Percentiles rank a stretch among this genome's conserved stretches.
phyloP scores from a whole-genome alignment of 1,139 yeast genomes.

The Hansenula anomala region DNA sequence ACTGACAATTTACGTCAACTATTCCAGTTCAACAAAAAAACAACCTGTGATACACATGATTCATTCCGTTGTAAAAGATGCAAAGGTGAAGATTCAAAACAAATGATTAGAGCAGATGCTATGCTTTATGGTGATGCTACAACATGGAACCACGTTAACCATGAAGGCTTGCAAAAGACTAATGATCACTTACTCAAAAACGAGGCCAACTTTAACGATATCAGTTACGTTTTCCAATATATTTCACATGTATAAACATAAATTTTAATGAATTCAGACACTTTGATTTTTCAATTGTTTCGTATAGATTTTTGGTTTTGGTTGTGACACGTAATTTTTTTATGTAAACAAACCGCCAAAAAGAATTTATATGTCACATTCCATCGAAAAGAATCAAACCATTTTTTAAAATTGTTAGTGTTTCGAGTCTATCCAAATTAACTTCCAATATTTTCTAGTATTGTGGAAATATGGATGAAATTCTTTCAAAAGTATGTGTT shows the following conservation, averaged over 20 bases:
- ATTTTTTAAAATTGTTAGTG: no score
- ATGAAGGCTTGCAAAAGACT: constrained; percentile 51
- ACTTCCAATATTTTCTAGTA: no score
- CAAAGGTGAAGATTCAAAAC: constrained; percentile 48
- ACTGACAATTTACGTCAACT: constrained; percentile 74
- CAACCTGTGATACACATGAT: constrained; percentile 88
- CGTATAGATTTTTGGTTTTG: no score
- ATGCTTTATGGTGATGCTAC: constrained; percentile 98
- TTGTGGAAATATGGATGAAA: constrained; percentile 7
- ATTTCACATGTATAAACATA: constrained; percentile 55
- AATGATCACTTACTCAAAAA: constrained; percentile 75
- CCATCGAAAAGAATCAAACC: no score
- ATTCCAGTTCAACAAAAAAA: constrained; percentile 64
- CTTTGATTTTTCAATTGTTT: no score
- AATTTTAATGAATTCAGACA: background rate
- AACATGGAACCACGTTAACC: constrained; percentile 91
- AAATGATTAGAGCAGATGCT: constrained; percentile 64
- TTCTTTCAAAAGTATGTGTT: constrained; percentile 4
- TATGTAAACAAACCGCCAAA: no score
- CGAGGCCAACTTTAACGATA: constrained; percentile 64
- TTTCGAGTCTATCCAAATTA: no score
- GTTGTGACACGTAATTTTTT: no score
- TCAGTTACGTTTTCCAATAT: constrained; percentile 89
- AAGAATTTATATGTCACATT: no score
- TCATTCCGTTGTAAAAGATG: constrained; percentile 89